Evolutionary conservation across 805 yeast species (phyloP).

Genomic region (Metschnikowia orientalis): DNA sequence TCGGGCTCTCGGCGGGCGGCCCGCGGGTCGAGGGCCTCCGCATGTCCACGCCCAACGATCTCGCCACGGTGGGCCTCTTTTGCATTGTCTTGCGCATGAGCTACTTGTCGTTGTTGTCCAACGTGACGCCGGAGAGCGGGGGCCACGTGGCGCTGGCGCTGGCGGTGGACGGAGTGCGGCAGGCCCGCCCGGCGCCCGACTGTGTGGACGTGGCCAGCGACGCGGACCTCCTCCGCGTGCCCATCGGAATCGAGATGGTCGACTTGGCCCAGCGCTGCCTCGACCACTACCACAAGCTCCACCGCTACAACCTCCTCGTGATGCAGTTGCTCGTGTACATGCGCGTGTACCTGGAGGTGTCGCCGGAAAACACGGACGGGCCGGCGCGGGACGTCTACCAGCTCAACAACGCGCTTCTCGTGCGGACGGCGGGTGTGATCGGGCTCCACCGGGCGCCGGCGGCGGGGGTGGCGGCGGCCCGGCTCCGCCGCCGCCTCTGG

Average conservation of each 20-base stretch:
- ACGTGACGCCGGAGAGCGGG: background rate
- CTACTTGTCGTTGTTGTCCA: conserved; percentile 16
- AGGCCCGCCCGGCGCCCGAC: background rate
- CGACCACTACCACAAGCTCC: conserved; percentile 12
- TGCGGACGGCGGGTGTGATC: conserved; percentile 15
- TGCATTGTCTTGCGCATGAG: conserved; percentile 16
- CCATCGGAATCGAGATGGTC: conserved; percentile 18
- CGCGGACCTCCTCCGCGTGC: conserved; percentile 7
- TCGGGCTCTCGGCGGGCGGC: conserved; percentile 2
- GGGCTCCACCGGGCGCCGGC: conserved; percentile 19
- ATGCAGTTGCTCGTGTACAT: conserved; percentile 14
- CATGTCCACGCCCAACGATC: conserved; percentile 6
- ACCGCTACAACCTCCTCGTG: conserved; percentile 8
- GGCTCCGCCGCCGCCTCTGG: conserved; percentile 19
- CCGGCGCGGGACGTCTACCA: conserved; percentile 16
- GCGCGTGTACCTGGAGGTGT: conserved; percentile 13
- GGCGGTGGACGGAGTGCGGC: conserved; percentile 2
- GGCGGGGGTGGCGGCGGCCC: conserved; percentile 7
- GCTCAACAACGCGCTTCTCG: conserved; percentile 14
- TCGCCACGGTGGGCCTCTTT: conserved; percentile 14
- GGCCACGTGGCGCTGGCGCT: background rate
- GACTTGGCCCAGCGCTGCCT: conserved; percentile 17
- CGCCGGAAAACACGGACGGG: conserved; percentile 19
- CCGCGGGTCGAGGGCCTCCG: background rate
- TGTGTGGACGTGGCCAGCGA: background rate